phyloP scores from a whole-genome alignment of 257 asterid species.

The Anisodus tanguticus region DNA sequence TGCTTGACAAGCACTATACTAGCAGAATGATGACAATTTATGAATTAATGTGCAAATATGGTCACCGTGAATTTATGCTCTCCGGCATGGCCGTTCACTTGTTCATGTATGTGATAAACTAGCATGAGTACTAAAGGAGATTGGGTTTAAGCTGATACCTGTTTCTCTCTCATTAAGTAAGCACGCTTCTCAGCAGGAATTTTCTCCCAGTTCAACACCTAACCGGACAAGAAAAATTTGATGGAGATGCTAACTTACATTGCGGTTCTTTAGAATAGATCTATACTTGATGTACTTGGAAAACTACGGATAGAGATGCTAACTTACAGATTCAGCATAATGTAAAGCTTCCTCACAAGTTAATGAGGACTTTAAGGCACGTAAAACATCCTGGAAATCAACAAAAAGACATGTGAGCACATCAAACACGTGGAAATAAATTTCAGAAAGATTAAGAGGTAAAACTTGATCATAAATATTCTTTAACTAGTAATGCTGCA shows the following conservation, averaged over 20 bases:
- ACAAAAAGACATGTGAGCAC: conserved; percentile 26
- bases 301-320: conserved; percentile 18
- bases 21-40: not conserved
- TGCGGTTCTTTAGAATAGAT: not conserved
- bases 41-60: not conserved
- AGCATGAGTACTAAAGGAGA: not conserved
- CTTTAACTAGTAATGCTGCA: not conserved
- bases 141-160: conserved; percentile 47
- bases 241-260: not conserved
- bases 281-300: not conserved
- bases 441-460: not conserved
- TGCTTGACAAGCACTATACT: not conserved
- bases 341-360: conserved; percentile 73
- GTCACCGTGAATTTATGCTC: not conserved
- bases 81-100: not conserved
- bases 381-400: conserved; percentile 71
- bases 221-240: conserved; percentile 15
- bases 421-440: conserved; percentile 1
- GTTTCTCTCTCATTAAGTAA: conserved; percentile 85
- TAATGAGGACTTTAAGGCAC: conserved; percentile 68
- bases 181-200: conserved; percentile 93
- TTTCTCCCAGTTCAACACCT: conserved; percentile 87
- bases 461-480: not conserved
- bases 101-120: not conserved
- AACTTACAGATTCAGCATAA: conserved; percentile 82